Percentiles rank a stretch among this genome's conserved stretches.
Conservation (phyloP, 768 basidiomycete species). For the Cystofilobasidium ferigula region DNA sequence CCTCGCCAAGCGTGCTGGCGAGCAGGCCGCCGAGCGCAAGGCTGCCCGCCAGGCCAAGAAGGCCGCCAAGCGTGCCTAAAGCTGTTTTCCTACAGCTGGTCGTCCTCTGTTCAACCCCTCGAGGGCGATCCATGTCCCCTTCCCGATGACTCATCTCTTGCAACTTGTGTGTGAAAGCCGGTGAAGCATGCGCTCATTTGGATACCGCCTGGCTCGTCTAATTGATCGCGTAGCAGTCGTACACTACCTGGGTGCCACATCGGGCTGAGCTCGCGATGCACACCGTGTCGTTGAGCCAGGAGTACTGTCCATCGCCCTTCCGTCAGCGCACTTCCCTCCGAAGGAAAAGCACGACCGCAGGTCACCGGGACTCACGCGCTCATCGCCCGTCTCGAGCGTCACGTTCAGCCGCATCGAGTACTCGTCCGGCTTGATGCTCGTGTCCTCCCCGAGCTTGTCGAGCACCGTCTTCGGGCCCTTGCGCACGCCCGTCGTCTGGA, state of each 20-base stretch:
- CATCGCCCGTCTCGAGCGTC: constrained; percentile 31
- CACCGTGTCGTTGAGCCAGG: constrained; percentile 31
- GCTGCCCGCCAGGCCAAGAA: constrained; percentile 45
- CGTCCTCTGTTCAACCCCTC: too few relatives aligned
- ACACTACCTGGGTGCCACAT: constrained; percentile 28
- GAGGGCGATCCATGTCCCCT: neutral
- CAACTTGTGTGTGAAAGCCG: too few relatives aligned
- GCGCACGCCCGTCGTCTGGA: constrained; percentile 32
- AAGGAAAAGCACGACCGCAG: neutral
- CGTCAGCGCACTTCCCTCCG: too few relatives aligned
- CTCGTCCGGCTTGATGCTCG: constrained; percentile 24
- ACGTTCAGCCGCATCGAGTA: constrained; percentile 30
- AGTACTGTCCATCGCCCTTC: too few relatives aligned
- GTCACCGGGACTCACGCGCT: constrained; percentile 9
- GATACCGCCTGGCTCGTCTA: too few relatives aligned
- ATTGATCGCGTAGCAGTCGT: neutral
- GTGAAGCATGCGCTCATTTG: too few relatives aligned
- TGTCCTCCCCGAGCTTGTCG: constrained; percentile 30
- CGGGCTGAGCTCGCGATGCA: constrained; percentile 29
- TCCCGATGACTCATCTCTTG: too few relatives aligned
- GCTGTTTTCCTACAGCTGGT: neutral
- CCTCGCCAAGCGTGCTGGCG: constrained; percentile 76
- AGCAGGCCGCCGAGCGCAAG: constrained; percentile 88
- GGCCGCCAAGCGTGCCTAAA: constrained; percentile 46
- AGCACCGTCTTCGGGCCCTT: constrained; percentile 31